A percentile compares a stretch with the other conserved stretches of the same genome.
Conservation (phyloP, 768 basidiomycete species). For the Leucogyrophana mollusca region DNA sequence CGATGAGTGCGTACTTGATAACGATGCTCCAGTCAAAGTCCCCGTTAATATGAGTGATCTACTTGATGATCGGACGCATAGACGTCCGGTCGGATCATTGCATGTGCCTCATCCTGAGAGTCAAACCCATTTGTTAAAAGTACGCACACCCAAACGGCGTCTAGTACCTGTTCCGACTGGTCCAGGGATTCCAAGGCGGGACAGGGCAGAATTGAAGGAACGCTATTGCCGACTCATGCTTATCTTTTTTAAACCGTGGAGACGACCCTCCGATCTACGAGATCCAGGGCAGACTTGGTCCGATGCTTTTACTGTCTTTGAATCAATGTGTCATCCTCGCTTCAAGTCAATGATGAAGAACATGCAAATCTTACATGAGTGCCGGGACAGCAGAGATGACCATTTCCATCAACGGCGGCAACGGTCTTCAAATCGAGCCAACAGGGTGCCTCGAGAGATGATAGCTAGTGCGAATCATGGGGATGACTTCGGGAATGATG, state of each 20-base stretch:
- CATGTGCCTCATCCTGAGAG: too few species aligned
- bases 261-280: conserved; percentile 20
- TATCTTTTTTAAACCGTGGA: conserved; percentile 44
- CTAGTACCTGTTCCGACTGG: conserved; percentile 30
- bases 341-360: conserved; percentile 27
- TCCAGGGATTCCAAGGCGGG: conserved; percentile 28
- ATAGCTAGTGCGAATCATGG: too few species aligned
- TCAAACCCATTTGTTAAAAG: too few species aligned
- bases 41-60: too few species aligned
- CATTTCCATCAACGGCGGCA: conserved; percentile 21
- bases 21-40: too few species aligned
- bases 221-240: conserved; percentile 37
- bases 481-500: too few species aligned
- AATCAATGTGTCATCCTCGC: not conserved
- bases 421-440: too few species aligned
- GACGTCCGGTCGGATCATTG: too few species aligned
- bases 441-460: too few species aligned
- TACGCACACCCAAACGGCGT: too few species aligned
- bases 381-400: conserved; percentile 32
- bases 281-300: conserved; percentile 18
- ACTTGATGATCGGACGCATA: too few species aligned
- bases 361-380: conserved; percentile 42
- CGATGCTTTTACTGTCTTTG: conserved; percentile 26
- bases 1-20: too few species aligned
- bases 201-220: conserved; percentile 11